Evolutionary conservation across 2,329 filamentous ascomycete species (phyloP).

Genomic region (Fusarium avenaceum): DNA sequence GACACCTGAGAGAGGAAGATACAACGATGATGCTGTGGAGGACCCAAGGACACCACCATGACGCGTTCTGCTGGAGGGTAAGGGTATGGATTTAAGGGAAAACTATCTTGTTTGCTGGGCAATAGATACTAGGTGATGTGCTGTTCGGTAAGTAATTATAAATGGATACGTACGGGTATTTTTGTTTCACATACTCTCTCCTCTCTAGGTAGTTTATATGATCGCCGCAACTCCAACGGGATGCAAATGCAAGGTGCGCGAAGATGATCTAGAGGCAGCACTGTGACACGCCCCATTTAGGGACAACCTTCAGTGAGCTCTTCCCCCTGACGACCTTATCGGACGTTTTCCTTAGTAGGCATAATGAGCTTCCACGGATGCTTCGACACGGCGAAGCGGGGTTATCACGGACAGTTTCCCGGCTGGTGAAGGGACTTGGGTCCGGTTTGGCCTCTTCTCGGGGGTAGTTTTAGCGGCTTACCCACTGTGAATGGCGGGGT

Average conservation of each 20-base stretch:
- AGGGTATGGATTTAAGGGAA: constrained; percentile 17
- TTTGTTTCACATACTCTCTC: neutral
- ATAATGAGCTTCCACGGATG: constrained; percentile 48
- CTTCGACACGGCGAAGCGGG: constrained; percentile 49
- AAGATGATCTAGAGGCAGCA: constrained; percentile 14
- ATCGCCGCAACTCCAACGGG: constrained; percentile 21
- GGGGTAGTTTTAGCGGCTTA: constrained; percentile 13
- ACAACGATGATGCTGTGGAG: constrained; percentile 44
- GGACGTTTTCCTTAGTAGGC: constrained; percentile 46
- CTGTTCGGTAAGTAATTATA: no score
- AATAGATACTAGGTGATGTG: neutral
- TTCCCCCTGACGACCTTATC: constrained; percentile 29
- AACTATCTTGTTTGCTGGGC: constrained; percentile 27
- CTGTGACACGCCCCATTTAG: constrained; percentile 27
- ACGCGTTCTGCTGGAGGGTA: constrained; percentile 38
- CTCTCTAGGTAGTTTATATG: neutral
- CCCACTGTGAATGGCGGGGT: constrained; percentile 44
- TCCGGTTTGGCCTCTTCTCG: constrained; percentile 18
- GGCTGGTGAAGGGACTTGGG: constrained; percentile 15
- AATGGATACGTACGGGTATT: neutral
- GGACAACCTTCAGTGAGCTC: constrained; percentile 28
- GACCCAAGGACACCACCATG: constrained; percentile 41
- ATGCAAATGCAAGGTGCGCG: constrained; percentile 19
- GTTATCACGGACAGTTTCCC: constrained; percentile 47
- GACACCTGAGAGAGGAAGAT: constrained; percentile 47